A percentile compares a stretch with the other conserved stretches of the same genome.
phyloP scores from a whole-genome alignment of 805 yeast species.

The Cyberlindnera veronae region DNA sequence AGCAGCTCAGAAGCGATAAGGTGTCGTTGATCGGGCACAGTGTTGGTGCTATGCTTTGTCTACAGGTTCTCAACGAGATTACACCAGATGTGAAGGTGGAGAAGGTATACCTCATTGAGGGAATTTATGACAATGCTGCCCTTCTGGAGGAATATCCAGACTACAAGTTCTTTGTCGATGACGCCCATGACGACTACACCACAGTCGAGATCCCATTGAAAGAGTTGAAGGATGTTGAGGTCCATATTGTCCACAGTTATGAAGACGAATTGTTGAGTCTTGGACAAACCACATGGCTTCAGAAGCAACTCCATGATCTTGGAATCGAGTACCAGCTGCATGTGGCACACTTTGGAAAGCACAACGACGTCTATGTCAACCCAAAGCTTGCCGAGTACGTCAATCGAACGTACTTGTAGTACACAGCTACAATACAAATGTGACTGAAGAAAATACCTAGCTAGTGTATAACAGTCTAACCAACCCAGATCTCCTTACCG shows the following conservation, averaged over 20 bases:
- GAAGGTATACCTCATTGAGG: conserved; percentile 51
- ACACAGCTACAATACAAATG: no score
- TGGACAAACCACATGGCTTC: conserved; percentile 45
- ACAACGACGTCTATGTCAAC: conserved; percentile 58
- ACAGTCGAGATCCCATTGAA: conserved; percentile 12
- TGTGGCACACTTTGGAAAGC: conserved; percentile 50
- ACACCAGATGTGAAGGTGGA: conserved; percentile 14
- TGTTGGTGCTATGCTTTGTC: conserved; percentile 61
- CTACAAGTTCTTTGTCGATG: conserved; percentile 52
- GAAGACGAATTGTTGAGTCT: conserved; percentile 62
- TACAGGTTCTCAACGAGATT: conserved; percentile 11
- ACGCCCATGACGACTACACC: conserved; percentile 45
- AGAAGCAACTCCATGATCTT: conserved; percentile 29
- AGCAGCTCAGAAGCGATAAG: conserved; percentile 11
- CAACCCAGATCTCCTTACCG: conserved; percentile 66
- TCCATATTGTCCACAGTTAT: conserved; percentile 54
- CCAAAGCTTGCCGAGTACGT: conserved; percentile 35
- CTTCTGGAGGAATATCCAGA: conserved; percentile 59
- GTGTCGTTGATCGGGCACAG: conserved; percentile 64
- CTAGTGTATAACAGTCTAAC: conserved; percentile 5
- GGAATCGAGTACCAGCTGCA: conserved; percentile 21
- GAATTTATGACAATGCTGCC: conserved; percentile 55
- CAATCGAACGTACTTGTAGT: conserved; percentile 14
- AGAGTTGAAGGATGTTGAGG: conserved; percentile 8
- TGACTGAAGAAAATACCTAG: no score